Evolutionary conservation across 352 stramenopile genomes (phyloP).

Genomic region (Globisporangium mamillatum): DNA sequence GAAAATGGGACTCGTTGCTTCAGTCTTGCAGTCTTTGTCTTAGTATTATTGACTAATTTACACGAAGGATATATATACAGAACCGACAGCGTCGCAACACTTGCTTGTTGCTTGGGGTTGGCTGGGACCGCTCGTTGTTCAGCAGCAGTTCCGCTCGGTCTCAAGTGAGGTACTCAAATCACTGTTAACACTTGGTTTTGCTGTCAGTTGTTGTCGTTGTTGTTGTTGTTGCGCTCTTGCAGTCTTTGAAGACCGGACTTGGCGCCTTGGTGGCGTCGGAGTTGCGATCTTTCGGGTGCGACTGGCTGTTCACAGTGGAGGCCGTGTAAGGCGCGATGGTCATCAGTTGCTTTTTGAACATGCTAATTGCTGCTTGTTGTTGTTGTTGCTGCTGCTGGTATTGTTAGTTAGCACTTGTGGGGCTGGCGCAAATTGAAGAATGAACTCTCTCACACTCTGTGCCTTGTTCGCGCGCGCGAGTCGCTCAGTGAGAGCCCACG

Average conservation of each 20-base stretch:
- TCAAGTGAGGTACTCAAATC: too few relatives aligned
- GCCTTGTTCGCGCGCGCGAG: background rate
- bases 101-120: background rate
- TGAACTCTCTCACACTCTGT: background rate
- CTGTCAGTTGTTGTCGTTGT: background rate
- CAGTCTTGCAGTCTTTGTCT: background rate
- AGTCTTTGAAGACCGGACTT: background rate
- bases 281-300: background rate
- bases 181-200: background rate
- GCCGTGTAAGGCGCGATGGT: background rate
- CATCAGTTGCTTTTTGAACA: background rate
- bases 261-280: background rate
- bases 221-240: background rate
- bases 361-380: background rate
- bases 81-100: too few relatives aligned
- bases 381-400: background rate
- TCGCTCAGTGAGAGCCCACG: background rate
- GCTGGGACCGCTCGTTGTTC: too few relatives aligned
- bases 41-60: too few relatives aligned
- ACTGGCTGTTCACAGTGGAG: background rate
- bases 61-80: too few relatives aligned
- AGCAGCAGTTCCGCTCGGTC: background rate
- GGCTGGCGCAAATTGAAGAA: background rate
- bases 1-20: too few relatives aligned
- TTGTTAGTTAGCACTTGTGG: background rate